Conservation (phyloP, 352 stramenopile genomes). For the Nannochloropsis limnetica region DNA sequence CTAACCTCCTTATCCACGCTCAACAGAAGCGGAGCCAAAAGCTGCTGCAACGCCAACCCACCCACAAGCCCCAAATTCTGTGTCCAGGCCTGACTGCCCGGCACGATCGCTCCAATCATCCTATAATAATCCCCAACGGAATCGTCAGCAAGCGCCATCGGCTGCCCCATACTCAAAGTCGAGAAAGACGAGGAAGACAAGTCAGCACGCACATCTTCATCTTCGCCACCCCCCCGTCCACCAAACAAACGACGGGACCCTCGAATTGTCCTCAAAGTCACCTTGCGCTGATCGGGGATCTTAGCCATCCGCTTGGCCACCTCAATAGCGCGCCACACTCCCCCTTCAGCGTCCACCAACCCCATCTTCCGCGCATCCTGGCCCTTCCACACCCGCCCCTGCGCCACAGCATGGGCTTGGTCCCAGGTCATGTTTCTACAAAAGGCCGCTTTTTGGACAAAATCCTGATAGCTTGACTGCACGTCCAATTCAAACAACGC, state of each 20-base stretch:
- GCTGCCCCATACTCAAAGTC: background rate
- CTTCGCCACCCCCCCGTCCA: background rate
- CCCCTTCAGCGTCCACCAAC: slow-evolving; percentile 46
- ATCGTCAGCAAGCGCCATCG: background rate
- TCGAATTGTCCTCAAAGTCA: background rate
- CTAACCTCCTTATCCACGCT: background rate
- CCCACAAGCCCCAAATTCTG: background rate
- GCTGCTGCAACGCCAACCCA: slow-evolving; percentile 1
- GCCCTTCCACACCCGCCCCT: slow-evolving; percentile 46
- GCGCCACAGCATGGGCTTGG: slow-evolving; percentile 41
- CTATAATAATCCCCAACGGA: background rate
- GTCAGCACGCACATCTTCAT: background rate
- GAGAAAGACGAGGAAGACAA: background rate
- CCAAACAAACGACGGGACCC: background rate
- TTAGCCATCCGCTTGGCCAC: slow-evolving; percentile 36
- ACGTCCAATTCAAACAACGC: background rate
- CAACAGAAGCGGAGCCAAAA: background rate
- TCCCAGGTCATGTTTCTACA: slow-evolving; percentile 40
- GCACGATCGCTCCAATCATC: background rate
- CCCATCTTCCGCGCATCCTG: slow-evolving; percentile 37
- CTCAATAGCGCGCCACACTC: slow-evolving; percentile 45
- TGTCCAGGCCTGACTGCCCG: slow-evolving; percentile 23
- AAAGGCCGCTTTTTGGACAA: slow-evolving; percentile 40
- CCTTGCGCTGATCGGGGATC: background rate
- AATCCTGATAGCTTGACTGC: slow-evolving; percentile 40